phyloP scores from a whole-genome alignment of 768 basidiomycete genomes.

The Tephrocybe sp. region DNA sequence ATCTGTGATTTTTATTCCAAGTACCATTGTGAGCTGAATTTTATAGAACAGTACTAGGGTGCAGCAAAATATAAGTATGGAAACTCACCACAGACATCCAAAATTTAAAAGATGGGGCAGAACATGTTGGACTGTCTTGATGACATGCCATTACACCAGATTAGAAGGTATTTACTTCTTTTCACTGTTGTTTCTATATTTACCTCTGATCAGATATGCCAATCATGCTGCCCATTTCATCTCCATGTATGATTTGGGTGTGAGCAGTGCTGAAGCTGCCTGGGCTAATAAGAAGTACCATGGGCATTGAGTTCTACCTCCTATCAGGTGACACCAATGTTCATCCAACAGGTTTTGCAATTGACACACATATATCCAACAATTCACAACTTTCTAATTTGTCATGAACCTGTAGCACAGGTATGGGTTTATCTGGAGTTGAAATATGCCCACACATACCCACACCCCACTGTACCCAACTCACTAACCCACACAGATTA shows the following conservation, averaged over 20 bases:
- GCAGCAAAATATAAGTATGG: conserved; percentile 33
- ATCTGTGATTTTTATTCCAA: conserved; percentile 37
- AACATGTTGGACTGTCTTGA: conserved; percentile 29
- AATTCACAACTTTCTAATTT: too few relatives aligned
- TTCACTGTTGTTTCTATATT: background rate
- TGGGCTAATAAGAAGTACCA: conserved; percentile 12
- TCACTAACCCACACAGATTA: too few relatives aligned
- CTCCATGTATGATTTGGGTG: conserved; percentile 8
- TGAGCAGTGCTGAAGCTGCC: conserved; percentile 10
- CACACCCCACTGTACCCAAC: too few relatives aligned
- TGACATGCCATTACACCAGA: conserved; percentile 21
- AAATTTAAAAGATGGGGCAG: conserved; percentile 25
- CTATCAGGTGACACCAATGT: too few relatives aligned
- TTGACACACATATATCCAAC: too few relatives aligned
- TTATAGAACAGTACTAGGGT: conserved; percentile 28
- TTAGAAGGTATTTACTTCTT: conserved; percentile 16
- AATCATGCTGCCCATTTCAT: conserved; percentile 9
- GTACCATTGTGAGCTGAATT: conserved; percentile 26
- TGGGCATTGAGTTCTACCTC: conserved; percentile 11
- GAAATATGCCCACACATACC: too few relatives aligned
- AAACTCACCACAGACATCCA: conserved; percentile 13
- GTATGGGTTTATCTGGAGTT: too few relatives aligned
- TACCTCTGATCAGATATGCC: conserved; percentile 18
- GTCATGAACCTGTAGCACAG: too few relatives aligned
- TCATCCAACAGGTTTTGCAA: too few relatives aligned